Percentiles rank a stretch among this genome's conserved stretches.
Evolutionary conservation across 129 eudicot genomes (phyloP).

Genomic region (Heracleum sosnowskyi): DNA sequence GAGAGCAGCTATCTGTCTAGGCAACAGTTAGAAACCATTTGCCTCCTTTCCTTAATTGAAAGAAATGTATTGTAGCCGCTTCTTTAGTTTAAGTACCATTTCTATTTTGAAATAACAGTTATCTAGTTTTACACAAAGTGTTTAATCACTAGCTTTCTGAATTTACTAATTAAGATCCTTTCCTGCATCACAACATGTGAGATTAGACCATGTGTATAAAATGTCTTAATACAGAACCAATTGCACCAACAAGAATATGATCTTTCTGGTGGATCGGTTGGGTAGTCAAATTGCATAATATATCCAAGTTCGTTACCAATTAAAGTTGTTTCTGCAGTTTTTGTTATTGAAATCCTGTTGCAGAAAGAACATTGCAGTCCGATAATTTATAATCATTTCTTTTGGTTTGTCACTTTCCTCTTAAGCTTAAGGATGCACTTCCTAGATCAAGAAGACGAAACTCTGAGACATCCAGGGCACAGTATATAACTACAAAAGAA

Average conservation of each 20-base stretch:
- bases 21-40: neutral
- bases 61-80: neutral
- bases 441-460: slow-evolving; percentile 74
- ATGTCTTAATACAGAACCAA: neutral
- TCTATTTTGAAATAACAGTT: no score
- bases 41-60: neutral
- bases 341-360: neutral
- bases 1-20: neutral
- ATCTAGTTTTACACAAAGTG: no score
- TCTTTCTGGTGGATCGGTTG: neutral
- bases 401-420: neutral
- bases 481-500: slow-evolving; percentile 66
- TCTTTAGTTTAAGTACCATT: no score
- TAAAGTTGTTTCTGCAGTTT: neutral
- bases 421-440: slow-evolving; percentile 41
- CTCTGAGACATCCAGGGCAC: slow-evolving; percentile 84
- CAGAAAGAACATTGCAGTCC: neutral
- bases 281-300: neutral
- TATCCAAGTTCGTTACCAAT: neutral
- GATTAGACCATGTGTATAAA: neutral
- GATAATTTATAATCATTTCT: neutral
- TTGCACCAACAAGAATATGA: neutral
- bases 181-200: neutral
- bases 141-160: neutral
- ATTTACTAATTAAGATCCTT: neutral